Evolutionary conservation across 306 rosid genomes (phyloP).

Genomic region (Castanea mollissima): DNA sequence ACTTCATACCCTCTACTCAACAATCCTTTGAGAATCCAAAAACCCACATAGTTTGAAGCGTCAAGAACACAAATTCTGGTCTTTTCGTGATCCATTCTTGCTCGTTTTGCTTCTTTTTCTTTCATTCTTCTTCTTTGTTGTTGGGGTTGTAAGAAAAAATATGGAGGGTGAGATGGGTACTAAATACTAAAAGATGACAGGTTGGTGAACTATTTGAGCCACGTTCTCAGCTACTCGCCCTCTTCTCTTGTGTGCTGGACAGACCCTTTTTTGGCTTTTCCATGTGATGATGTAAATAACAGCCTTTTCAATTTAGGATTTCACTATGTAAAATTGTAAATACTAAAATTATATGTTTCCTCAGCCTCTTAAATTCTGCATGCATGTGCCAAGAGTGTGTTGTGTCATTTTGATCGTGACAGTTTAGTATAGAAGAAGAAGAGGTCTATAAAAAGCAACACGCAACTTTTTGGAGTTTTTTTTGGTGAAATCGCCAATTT

Average conservation of each 20-base stretch:
- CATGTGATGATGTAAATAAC: background rate
- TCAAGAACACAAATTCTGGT: conserved; percentile 43
- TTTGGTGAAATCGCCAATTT: too few species aligned
- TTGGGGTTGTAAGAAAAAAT: background rate
- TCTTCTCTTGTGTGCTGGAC: background rate
- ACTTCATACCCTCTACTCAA: conserved; percentile 40
- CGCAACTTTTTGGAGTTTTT: too few species aligned
- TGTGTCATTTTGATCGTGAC: background rate
- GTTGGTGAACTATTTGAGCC: conserved; percentile 29
- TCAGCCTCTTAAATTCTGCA: background rate
- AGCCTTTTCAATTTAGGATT: background rate
- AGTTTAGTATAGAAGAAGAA: too few species aligned
- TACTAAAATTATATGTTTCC: background rate
- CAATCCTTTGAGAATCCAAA: conserved; percentile 44
- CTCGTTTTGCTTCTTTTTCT: background rate
- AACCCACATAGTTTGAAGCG: conserved; percentile 50
- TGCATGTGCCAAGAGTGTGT: background rate
- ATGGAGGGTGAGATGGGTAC: background rate
- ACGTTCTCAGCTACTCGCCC: conserved; percentile 29
- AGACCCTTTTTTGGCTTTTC: background rate
- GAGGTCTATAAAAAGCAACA: too few species aligned
- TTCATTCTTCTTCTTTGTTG: background rate
- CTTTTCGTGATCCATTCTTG: conserved; percentile 24
- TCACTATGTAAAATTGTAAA: background rate
- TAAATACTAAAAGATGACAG: background rate